Conservation (phyloP, 2,329 filamentous ascomycete genomes). For the Talaromyces piceae region DNA sequence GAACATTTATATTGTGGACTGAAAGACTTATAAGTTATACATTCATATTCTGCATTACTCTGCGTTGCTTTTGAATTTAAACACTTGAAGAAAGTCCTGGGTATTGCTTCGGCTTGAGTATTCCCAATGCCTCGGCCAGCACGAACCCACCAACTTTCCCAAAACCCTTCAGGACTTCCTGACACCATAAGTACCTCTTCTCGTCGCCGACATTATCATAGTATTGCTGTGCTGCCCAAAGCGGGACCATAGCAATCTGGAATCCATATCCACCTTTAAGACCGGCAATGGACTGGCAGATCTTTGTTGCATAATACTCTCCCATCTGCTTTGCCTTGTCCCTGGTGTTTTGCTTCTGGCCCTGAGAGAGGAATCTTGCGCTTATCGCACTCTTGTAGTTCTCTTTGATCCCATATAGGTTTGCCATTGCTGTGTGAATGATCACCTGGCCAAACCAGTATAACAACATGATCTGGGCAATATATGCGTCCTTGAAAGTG, state of each 20-base stretch:
- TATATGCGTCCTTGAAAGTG: slow-evolving; percentile 7
- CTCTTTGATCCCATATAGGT: slow-evolving; percentile 4
- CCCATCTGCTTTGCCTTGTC: slow-evolving; percentile 5
- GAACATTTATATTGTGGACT: not conserved
- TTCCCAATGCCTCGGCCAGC: slow-evolving; percentile 2
- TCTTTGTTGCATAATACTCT: slow-evolving; percentile 11
- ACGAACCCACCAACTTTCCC: slow-evolving; percentile 5
- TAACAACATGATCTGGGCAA: slow-evolving; percentile 9
- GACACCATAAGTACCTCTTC: slow-evolving; percentile 5
- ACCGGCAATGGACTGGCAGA: slow-evolving; percentile 8
- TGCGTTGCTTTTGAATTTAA: no score
- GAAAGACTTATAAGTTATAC: not conserved
- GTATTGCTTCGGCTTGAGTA: slow-evolving; percentile 6
- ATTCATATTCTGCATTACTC: not conserved
- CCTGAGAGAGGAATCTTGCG: not conserved
- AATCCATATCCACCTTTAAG: slow-evolving; percentile 10
- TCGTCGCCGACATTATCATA: slow-evolving; percentile 1
- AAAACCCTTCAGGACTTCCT: slow-evolving; percentile 7
- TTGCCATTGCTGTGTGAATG: slow-evolving; percentile 3
- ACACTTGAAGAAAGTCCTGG: not conserved
- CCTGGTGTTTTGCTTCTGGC: not conserved
- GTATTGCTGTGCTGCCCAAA: slow-evolving; percentile 9
- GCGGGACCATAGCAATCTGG: slow-evolving; percentile 10
- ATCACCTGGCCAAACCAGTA: slow-evolving; percentile 11
- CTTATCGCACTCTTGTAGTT: not conserved